Percentiles rank a stretch among this genome's conserved stretches.
These are phyloP conservation scores for Lactarius pseudohatsudake DNA, from an alignment of 768 basidiomycete genomes.

Conservation along the genomic window DNA sequence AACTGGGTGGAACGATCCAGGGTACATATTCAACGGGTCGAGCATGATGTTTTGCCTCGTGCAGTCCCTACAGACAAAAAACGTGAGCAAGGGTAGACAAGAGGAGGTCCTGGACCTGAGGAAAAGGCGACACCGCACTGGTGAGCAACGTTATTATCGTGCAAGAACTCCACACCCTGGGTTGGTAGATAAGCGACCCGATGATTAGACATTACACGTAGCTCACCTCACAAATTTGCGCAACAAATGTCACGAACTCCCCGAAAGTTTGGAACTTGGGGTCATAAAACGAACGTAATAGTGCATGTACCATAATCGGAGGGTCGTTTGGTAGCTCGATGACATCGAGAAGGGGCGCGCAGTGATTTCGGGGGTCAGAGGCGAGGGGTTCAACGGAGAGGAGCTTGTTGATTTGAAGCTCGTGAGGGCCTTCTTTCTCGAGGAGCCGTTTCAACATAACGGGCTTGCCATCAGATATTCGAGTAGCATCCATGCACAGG, in stretches of 20 bases:
- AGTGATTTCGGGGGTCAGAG: constrained; percentile 34
- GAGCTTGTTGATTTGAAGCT: constrained; percentile 14
- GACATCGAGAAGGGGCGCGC: constrained; percentile 32
- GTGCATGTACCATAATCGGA: constrained; percentile 38
- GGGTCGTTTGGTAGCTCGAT: constrained; percentile 28
- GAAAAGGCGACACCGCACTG: constrained; percentile 8
- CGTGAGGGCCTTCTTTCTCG: constrained; percentile 8
- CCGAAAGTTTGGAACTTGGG: constrained; percentile 38
- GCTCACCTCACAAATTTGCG: constrained; percentile 40
- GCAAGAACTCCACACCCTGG: constrained; percentile 24
- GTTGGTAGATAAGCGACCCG: not conserved
- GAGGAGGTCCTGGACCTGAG: not conserved
- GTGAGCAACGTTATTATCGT: constrained; percentile 24
- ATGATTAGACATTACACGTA: not conserved
- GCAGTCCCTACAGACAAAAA: constrained; percentile 16
- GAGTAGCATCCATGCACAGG: constrained; percentile 22
- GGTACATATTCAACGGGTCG: constrained; percentile 23
- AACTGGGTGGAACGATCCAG: constrained; percentile 21
- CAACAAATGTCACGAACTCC: constrained; percentile 38
- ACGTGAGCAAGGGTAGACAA: not conserved
- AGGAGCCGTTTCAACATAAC: constrained; percentile 23
- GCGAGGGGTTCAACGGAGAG: constrained; percentile 27
- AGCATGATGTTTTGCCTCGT: constrained; percentile 22
- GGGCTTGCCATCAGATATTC: constrained; percentile 14
- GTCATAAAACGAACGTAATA: constrained; percentile 32